These are phyloP conservation scores for Ceratobasidium sp. DNA, from an alignment of 1,284 basidiomycete genomes.

Conservation along the genomic window DNA sequence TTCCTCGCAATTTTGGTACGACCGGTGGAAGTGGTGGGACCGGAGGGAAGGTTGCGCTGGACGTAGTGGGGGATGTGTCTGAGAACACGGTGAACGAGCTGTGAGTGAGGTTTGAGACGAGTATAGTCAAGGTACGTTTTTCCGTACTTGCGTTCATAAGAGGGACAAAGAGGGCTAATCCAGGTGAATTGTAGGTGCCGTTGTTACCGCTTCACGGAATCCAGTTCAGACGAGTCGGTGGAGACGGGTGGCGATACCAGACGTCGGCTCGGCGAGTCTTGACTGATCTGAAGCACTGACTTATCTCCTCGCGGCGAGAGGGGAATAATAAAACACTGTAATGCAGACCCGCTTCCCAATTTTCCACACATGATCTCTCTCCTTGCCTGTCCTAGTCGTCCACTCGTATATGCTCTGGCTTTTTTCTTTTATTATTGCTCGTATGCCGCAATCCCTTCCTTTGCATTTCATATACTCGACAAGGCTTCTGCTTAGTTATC, in stretches of 20 bases:
- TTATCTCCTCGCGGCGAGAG: too few relatives aligned
- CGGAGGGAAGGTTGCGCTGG: conserved; percentile 68
- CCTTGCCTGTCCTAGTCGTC: too few relatives aligned
- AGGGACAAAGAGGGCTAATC: conserved; percentile 2
- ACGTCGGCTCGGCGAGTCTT: conserved; percentile 95
- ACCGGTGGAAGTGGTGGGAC: conserved; percentile 49
- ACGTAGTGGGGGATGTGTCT: conserved; percentile 75
- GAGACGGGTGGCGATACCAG: conserved; percentile 97
- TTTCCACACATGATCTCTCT: too few relatives aligned
- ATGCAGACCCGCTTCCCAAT: too few relatives aligned
- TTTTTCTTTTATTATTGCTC: too few relatives aligned
- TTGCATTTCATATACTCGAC: too few relatives aligned
- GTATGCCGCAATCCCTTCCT: too few relatives aligned
- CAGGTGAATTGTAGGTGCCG: conserved; percentile 75
- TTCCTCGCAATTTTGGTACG: conserved; percentile 72
- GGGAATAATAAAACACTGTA: too few relatives aligned
- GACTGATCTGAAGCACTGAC: conserved; percentile 89
- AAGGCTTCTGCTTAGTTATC: too few relatives aligned
- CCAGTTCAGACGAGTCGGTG: conserved; percentile 92
- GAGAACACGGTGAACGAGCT: conserved; percentile 79
- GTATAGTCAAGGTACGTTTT: conserved; percentile 86
- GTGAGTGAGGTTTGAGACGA: conserved; percentile 93
- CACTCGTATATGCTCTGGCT: too few relatives aligned
- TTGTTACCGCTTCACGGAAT: conserved; percentile 94
- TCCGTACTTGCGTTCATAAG: background rate